Base-by-base conservation (phyloP, 192 early-diverging fungal species). In the Coemansia sp. region DNA sequence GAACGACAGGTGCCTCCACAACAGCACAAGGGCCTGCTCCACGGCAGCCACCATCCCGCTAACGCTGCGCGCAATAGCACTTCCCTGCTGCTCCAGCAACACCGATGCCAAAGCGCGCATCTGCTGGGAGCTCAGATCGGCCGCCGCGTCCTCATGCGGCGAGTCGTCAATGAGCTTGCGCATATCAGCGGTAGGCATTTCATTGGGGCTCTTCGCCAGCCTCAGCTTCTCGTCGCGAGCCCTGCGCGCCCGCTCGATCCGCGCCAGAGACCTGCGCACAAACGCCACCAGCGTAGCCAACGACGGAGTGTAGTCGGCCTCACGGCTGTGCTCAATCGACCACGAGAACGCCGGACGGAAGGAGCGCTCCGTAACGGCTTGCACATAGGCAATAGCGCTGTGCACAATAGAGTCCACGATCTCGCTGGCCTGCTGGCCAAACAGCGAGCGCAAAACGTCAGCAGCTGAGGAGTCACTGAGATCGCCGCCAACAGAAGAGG, bases 1-100 rank as follows among this genome's bases (percentile, higher is more conserved):
- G 61, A 84, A 87, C 37, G 87, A 82, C 59, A 92, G 69, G 65
- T 92, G 91, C 4, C 89, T 83, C 91, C 91, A 92, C 59, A 91
- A 63, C 68, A 92, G 73, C 36, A 90, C 83, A 35, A 91, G 68
- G 0, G 86, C 77, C 59, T 85, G 82, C 68, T 88, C 85, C 9
- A 87, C 61, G n/a, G 75, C 59, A 8, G 80, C 53, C 55, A 82
- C 84, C 68, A 84, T 70, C 52, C 84, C 82, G 0, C 69, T 67
- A 6, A 66, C 48, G 48, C 79, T 64, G 20, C 83, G 81, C 8
- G 25, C 45, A 6, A 83, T 75, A 21, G 83, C 65, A 71, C 83
- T 38, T 2, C 48, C 69, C 60, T 73, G 75, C 55, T 78, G 75
- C 25, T 68, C 39, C 21, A 85, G 45, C 47, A 75, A 58, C 21